Conservation (phyloP, 768 basidiomycete genomes). For the Rhodotorula paludigena region DNA sequence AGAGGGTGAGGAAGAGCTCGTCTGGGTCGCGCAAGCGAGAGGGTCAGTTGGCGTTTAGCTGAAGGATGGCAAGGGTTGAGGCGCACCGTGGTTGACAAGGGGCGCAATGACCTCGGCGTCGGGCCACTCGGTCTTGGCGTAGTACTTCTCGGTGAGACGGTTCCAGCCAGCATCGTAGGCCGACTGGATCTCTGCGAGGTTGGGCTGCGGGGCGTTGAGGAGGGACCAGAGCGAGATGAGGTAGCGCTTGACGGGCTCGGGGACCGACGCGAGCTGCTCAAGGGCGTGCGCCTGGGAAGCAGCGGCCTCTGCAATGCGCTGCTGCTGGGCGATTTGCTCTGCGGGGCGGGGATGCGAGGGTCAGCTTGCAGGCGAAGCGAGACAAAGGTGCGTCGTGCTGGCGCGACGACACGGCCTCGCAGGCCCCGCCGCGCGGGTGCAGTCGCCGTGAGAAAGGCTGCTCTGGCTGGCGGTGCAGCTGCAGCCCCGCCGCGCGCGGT, state of each 20-base stretch:
- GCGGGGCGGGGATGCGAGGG: background rate
- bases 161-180: constrained; percentile 95
- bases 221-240: constrained; percentile 84
- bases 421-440: no score
- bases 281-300: constrained; percentile 29
- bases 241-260: constrained; percentile 57
- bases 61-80: background rate
- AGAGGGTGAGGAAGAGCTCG: constrained; percentile 91
- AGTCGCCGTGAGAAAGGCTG: no score
- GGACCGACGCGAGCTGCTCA: constrained; percentile 33
- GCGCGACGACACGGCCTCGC: no score
- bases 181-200: constrained; percentile 79
- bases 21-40: constrained; percentile 51
- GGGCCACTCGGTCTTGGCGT: constrained; percentile 90
- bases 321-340: constrained; percentile 39
- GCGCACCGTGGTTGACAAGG: constrained; percentile 81
- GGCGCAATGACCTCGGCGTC: constrained; percentile 93
- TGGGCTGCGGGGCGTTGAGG: constrained; percentile 76
- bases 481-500: no score
- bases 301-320: constrained; percentile 38
- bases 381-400: background rate
- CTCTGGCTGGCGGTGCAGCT: background rate
- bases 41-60: background rate
- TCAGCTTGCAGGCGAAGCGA: background rate
- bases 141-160: constrained; percentile 92